Conservation (phyloP, 2,329 filamentous ascomycete genomes). For the Penicillium nordicum region DNA sequence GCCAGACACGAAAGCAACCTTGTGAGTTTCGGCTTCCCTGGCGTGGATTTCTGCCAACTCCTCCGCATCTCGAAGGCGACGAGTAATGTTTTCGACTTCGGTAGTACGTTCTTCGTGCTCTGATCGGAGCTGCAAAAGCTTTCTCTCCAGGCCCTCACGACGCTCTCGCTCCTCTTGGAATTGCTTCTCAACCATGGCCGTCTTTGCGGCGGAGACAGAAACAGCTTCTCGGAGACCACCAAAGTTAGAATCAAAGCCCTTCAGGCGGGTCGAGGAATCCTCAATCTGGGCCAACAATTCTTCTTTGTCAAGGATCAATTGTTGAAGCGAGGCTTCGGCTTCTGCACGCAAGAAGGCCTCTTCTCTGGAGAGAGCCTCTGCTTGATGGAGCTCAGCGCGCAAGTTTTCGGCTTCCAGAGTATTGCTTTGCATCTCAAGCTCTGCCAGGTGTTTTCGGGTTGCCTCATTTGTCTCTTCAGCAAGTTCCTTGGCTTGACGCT, state of each 20-base stretch:
- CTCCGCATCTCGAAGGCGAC: conserved; percentile 78
- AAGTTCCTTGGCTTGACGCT: conserved; percentile 74
- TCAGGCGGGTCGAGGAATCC: conserved; percentile 62
- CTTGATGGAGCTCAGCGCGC: conserved; percentile 77
- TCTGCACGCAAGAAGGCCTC: conserved; percentile 75
- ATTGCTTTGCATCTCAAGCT: conserved; percentile 80
- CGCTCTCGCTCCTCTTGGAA: conserved; percentile 73
- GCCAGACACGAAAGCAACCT: conserved; percentile 75
- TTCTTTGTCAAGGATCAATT: conserved; percentile 82
- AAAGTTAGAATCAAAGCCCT: conserved; percentile 68
- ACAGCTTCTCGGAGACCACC: conserved; percentile 74
- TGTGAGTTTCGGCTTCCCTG: conserved; percentile 80
- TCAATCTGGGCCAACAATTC: conserved; percentile 69
- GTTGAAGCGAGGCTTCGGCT: conserved; percentile 67
- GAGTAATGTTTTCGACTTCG: conserved; percentile 71
- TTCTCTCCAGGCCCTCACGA: conserved; percentile 71
- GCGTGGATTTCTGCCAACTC: conserved; percentile 84
- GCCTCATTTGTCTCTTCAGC: conserved; percentile 85
- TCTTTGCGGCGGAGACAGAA: conserved; percentile 72
- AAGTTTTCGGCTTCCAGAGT: conserved; percentile 81
- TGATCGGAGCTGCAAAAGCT: conserved; percentile 69
- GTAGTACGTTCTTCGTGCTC: conserved; percentile 78
- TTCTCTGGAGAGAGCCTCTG: conserved; percentile 74
- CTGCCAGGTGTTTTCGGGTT: conserved; percentile 75
- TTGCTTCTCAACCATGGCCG: conserved; percentile 71